These are phyloP conservation scores for Trichoderma aggressivum DNA, from an alignment of 2,329 filamentous ascomycete species.

Conservation along the genomic window DNA sequence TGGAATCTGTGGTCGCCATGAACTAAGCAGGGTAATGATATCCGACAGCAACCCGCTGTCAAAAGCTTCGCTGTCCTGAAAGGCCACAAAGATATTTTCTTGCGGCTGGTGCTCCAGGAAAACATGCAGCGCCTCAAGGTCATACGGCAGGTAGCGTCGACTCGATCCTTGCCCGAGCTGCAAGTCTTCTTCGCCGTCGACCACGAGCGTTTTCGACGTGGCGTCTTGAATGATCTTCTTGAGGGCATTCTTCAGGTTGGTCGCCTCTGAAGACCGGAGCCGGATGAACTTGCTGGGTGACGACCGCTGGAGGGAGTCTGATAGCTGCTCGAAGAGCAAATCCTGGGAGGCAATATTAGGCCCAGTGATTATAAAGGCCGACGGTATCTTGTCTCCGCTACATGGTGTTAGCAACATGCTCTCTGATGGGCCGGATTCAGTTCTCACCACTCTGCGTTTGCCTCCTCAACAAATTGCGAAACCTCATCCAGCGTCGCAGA, in stretches of 20 bases:
- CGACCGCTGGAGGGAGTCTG: constrained; percentile 49
- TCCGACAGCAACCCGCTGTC: constrained; percentile 70
- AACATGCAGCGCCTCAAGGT: constrained; percentile 66
- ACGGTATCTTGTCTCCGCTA: constrained; percentile 54
- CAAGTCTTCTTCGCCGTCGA: constrained; percentile 58
- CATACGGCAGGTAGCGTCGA: constrained; percentile 70
- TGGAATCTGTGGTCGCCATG: constrained; percentile 71
- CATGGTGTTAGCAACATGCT: background rate
- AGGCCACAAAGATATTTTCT: constrained; percentile 64
- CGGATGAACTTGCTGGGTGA: constrained; percentile 58
- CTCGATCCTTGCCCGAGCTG: constrained; percentile 48
- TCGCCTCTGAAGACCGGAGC: constrained; percentile 66
- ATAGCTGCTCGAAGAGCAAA: constrained; percentile 68
- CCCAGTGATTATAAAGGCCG: constrained; percentile 72
- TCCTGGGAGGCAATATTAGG: constrained; percentile 75
- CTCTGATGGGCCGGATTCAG: background rate
- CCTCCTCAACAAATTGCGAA: constrained; percentile 49
- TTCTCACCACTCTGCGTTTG: constrained; percentile 33
- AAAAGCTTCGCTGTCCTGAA: constrained; percentile 81
- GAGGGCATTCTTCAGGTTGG: constrained; percentile 68
- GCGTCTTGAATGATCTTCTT: constrained; percentile 71
- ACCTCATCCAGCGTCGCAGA: constrained; percentile 58
- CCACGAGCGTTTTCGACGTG: constrained; percentile 44
- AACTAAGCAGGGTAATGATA: constrained; percentile 61
- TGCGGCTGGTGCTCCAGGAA: constrained; percentile 53